Evolutionary conservation across 1,139 yeast genomes (phyloP).

Genomic region (Protomyces lactucae-debilis): DNA sequence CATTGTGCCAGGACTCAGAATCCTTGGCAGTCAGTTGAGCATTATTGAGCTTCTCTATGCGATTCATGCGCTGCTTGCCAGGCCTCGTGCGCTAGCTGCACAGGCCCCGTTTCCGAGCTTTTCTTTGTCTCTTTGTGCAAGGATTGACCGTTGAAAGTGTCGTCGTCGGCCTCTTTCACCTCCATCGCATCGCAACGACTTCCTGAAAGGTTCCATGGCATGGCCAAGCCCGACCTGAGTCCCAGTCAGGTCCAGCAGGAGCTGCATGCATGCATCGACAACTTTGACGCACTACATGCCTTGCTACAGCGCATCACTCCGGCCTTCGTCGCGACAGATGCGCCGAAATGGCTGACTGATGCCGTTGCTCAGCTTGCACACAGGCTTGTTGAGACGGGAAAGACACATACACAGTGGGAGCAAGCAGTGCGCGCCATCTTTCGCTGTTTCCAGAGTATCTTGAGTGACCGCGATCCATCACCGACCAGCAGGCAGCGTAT

Average conservation of each 20-base stretch:
- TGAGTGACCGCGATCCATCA: neutral
- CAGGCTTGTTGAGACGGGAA: neutral
- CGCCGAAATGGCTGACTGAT: neutral
- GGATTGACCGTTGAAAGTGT: neutral
- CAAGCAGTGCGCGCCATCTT: neutral
- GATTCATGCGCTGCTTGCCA: neutral
- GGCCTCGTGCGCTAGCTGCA: neutral
- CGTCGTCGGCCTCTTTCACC: neutral
- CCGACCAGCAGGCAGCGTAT: conserved; percentile 10
- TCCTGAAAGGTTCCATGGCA: neutral
- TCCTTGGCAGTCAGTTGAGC: conserved; percentile 26
- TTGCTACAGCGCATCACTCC: neutral
- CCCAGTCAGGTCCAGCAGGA: neutral
- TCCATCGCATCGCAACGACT: neutral
- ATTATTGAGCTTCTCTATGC: conserved; percentile 20
- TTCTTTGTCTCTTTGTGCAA: neutral
- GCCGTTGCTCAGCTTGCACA: neutral
- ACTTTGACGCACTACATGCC: neutral
- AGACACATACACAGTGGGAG: neutral
- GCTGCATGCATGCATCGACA: neutral
- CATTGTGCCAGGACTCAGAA: conserved; percentile 38
- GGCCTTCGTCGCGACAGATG: neutral
- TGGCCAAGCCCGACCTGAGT: neutral
- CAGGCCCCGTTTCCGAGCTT: neutral
- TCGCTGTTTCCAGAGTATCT: neutral